Evolutionary conservation across 1,284 basidiomycete species (phyloP).

Genomic region (Leccinum insolens): DNA sequence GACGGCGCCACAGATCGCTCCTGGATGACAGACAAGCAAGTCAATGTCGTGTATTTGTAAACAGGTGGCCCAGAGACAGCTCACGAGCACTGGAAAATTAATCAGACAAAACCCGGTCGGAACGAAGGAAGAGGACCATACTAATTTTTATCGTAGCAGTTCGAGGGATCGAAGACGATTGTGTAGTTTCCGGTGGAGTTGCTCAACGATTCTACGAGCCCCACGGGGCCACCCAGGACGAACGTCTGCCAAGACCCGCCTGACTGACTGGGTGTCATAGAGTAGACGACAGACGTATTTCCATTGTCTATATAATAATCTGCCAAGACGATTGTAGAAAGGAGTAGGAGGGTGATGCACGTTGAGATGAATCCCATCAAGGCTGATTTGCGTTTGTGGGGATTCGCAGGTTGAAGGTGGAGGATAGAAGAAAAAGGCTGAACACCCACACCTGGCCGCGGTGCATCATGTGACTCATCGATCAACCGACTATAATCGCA

Average conservation of each 20-base stretch:
- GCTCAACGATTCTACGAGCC: background rate
- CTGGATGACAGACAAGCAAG: slow-evolving; percentile 8
- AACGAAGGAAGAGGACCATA: slow-evolving; percentile 5
- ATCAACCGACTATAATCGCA: too few species aligned
- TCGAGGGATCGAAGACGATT: slow-evolving; percentile 19
- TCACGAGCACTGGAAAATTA: slow-evolving; percentile 21
- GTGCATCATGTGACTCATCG: too few species aligned
- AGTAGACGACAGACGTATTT: background rate
- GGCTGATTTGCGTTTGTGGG: background rate
- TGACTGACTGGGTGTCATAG: background rate
- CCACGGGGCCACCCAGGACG: slow-evolving; percentile 1
- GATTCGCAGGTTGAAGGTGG: background rate
- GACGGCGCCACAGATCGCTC: slow-evolving; percentile 20
- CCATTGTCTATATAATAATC: background rate
- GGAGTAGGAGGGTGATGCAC: slow-evolving; percentile 14
- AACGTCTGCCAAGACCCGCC: slow-evolving; percentile 15
- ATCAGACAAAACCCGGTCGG: slow-evolving; percentile 5
- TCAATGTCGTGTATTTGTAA: slow-evolving; percentile 1
- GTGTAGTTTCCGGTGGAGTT: slow-evolving; percentile 28
- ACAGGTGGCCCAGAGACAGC: background rate
- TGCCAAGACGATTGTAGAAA: slow-evolving; percentile 7
- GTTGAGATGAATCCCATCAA: slow-evolving; percentile 8
- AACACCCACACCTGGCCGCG: too few species aligned
- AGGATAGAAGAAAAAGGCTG: background rate
- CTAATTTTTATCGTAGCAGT: slow-evolving; percentile 30